Evolutionary conservation across 2,329 filamentous ascomycete species (phyloP), one percentile per base, ranked within the genome.

Genomic region (Seiridium unicorne): DNA sequence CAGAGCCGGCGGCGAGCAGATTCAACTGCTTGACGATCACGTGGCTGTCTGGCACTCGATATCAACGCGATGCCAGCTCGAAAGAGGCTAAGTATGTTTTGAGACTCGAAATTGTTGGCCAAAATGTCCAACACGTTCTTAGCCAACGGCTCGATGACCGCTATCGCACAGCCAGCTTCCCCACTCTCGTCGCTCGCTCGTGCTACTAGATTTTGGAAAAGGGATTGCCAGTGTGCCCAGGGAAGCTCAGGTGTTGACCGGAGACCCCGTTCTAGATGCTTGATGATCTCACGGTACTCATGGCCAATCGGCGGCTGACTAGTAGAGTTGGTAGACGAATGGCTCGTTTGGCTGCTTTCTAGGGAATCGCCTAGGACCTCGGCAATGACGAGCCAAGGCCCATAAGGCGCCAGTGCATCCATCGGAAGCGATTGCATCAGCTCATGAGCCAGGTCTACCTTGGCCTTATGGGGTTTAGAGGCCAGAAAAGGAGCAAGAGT

Each of bases 61-160:
- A 86, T 70, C 2, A 86, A 68, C 51, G 77, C 76, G n/a, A 74
- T 71, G 1, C 76, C 67, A 8, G 74, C 76, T 31, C 69, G 69
- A 10, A 80, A 62, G 0, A 70, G 64, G 26, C 69, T 76, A 4
- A 68, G 35, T 3, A 67, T 58, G 6, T 69, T 46, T 3, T 60
- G 51, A 3, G 66, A 61, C 3, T 61, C 18, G 18, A 64, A 57
- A 38, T 69, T 62, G 31, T 63, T 61, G 34, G 68, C 55, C 1
- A 70, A 65, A 62, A 65, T 74, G 58, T 80, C 79, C 44, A 78
- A 66, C 4, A 89, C 65, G 1, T 73, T 68, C 65, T 84, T 88
- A 0, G 90, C 85, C 3, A 95, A 68, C 1, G 89, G 89, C 62
- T 96, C 92, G 44, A 93, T 78, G 1, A 92, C 80, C 32, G 84